These are phyloP conservation scores for Fusarium pininemorale DNA, from an alignment of 2,329 filamentous ascomycete species.

Conservation along the genomic window DNA sequence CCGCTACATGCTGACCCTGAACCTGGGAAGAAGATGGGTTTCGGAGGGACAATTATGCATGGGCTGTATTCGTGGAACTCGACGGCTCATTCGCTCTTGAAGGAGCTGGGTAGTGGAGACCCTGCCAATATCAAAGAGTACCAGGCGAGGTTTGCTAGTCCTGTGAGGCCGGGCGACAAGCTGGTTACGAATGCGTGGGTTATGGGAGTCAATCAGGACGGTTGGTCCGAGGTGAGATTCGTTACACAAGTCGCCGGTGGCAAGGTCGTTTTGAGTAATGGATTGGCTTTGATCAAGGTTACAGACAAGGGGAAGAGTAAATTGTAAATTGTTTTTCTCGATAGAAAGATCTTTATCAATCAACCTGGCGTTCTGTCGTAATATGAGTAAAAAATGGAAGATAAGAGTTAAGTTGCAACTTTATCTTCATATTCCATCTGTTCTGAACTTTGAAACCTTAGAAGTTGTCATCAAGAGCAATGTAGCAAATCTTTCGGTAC, in stretches of 20 bases:
- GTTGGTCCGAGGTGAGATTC: conserved; percentile 8
- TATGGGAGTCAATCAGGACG: conserved; percentile 25
- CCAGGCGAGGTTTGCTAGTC: conserved; percentile 55
- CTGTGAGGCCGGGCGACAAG: conserved; percentile 58
- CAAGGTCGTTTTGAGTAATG: conserved; percentile 7
- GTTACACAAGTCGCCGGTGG: neutral
- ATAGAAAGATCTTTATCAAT: too few species aligned
- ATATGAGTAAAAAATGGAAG: rapidly evolving
- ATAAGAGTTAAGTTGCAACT: rapidly evolving
- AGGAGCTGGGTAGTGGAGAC: conserved; percentile 52
- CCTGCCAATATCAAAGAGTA: conserved; percentile 53
- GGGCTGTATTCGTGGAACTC: conserved; percentile 60
- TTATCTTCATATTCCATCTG: rapidly evolving
- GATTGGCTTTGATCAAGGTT: conserved; percentile 6
- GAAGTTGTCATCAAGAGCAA: too few species aligned
- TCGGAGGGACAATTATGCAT: conserved; percentile 57
- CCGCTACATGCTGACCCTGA: conserved; percentile 56
- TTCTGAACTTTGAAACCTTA: rapidly evolving
- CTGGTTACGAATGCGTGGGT: conserved; percentile 56
- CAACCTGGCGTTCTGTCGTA: rapidly evolving
- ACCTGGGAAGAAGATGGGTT: conserved; percentile 54
- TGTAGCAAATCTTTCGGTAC: rapidly evolving
- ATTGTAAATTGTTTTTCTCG: neutral
- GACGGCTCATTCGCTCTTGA: conserved; percentile 54
- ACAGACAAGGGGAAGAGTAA: neutral